Percentiles rank a stretch among this genome's conserved stretches.
phyloP scores from a whole-genome alignment of 805 yeast species.

The Pichia rugopelliculosa region DNA sequence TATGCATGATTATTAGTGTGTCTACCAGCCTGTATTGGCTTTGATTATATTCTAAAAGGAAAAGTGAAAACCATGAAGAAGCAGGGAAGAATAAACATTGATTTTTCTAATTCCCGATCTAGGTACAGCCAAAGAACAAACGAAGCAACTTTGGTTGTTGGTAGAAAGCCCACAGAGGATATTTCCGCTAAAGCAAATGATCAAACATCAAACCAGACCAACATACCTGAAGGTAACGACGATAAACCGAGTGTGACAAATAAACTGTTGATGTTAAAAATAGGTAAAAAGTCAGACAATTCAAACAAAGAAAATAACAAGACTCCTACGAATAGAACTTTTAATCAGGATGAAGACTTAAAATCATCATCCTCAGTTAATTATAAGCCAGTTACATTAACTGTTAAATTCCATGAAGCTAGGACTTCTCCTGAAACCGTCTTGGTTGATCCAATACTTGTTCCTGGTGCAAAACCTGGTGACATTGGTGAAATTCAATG shows the following conservation, averaged over 20 bases:
- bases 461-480: slow-evolving; percentile 66
- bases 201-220: background rate
- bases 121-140: slow-evolving; percentile 27
- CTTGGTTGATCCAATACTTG: slow-evolving; percentile 47
- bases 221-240: background rate
- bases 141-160: slow-evolving; percentile 29
- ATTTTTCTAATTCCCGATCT: slow-evolving; percentile 21
- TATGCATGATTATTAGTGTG: background rate
- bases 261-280: background rate
- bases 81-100: slow-evolving; percentile 21
- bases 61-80: slow-evolving; percentile 12
- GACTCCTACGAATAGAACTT: background rate
- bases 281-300: background rate
- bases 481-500: slow-evolving; percentile 66
- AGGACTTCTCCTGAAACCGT: slow-evolving; percentile 53
- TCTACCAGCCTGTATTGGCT: background rate
- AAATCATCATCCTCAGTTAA: background rate
- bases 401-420: slow-evolving; percentile 60
- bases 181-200: background rate
- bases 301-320: background rate
- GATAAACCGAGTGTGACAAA: background rate
- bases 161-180: slow-evolving; percentile 10
- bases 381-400: slow-evolving; percentile 34
- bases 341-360: background rate
- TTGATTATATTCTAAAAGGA: background rate